Evolutionary conservation across 2,329 filamentous ascomycete genomes (phyloP).

Genomic region (Fusarium dlaminii): DNA sequence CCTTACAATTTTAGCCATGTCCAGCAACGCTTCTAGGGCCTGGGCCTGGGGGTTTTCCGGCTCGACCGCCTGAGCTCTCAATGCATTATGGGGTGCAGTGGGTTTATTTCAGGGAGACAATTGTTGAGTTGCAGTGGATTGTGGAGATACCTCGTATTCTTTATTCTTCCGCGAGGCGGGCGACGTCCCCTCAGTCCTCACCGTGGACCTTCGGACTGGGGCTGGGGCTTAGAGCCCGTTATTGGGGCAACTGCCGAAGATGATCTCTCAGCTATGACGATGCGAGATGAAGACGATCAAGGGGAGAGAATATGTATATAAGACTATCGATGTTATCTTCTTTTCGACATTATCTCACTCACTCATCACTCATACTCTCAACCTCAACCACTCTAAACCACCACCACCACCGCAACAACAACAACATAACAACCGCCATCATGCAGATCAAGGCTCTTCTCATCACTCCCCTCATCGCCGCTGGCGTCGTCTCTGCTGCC

Average conservation of each 20-base stretch:
- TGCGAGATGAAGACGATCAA: background rate
- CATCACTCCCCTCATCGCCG: conserved; percentile 39
- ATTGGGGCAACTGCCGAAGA: background rate
- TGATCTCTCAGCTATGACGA: conserved; percentile 7
- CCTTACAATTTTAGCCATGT: conserved; percentile 3
- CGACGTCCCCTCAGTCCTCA: background rate
- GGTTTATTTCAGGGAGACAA: background rate
- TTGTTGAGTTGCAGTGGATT: background rate
- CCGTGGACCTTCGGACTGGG: background rate
- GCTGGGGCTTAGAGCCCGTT: background rate
- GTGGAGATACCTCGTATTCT: conserved; percentile 13
- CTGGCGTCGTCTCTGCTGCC: conserved; percentile 43
- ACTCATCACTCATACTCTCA: conserved; percentile 9
- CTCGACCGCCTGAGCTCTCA: background rate
- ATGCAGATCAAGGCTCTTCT: conserved; percentile 45
- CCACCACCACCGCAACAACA: background rate
- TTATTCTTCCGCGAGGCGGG: background rate
- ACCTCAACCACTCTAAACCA: background rate
- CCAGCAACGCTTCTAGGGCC: background rate
- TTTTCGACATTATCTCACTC: background rate
- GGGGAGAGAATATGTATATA: conserved; percentile 20
- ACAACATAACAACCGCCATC: conserved; percentile 9
- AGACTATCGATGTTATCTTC: background rate
- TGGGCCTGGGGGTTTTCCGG: background rate
- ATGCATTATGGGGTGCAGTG: background rate